Evolutionary conservation across 257 asterid species (phyloP).

Genomic region (Striga asiatica): DNA sequence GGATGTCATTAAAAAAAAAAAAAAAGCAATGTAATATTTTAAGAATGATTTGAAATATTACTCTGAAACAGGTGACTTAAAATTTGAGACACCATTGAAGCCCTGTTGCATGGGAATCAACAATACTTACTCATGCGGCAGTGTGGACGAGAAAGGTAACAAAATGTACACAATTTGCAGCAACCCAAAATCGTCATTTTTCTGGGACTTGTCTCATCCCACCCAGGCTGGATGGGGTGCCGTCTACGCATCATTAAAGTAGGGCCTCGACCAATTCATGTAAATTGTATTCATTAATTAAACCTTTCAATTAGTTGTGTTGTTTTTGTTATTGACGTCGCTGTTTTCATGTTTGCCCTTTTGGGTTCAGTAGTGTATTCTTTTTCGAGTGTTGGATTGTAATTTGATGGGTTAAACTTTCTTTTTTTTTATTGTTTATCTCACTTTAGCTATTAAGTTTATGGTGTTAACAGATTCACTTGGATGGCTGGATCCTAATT

Average conservation of each 20-base stretch:
- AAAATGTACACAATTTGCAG: constrained; percentile 60
- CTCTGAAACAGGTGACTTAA: constrained; percentile 30
- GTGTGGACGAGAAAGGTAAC: constrained; percentile 39
- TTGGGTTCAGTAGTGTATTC: too few species aligned
- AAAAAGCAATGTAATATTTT: too few species aligned
- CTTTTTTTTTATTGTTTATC: too few species aligned
- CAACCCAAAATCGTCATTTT: constrained; percentile 46
- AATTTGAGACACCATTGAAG: constrained; percentile 54
- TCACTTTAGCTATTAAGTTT: too few species aligned
- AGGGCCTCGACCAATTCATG: constrained; percentile 33
- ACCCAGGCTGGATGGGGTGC: constrained; percentile 90
- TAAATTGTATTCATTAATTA: neutral
- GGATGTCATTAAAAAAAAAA: too few species aligned
- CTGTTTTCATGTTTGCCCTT: neutral
- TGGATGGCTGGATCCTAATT: too few species aligned
- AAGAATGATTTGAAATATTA: neutral
- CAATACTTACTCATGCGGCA: constrained; percentile 36
- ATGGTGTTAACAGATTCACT: too few species aligned
- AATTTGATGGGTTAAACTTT: too few species aligned
- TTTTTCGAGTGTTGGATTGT: too few species aligned
- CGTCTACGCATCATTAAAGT: constrained; percentile 27
- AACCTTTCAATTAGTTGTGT: neutral
- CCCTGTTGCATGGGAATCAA: constrained; percentile 66
- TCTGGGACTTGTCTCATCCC: constrained; percentile 84
- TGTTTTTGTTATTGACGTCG: neutral